Evolutionary conservation across 805 yeast genomes (phyloP).

Genomic region (Isabelozyma heimii): DNA sequence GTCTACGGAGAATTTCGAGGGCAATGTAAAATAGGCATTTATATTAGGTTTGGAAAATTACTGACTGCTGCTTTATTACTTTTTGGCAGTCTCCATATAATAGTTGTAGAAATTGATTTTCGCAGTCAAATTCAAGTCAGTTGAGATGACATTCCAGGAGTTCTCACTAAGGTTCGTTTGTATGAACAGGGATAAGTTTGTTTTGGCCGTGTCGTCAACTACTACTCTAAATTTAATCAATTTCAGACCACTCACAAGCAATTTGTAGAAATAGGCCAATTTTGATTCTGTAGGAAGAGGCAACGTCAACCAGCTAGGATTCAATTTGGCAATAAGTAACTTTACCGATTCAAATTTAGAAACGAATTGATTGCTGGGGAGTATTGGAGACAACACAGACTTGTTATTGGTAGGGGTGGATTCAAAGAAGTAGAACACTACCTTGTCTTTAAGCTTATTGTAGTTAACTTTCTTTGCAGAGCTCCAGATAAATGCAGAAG

Average conservation of each 20-base stretch:
- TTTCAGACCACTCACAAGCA: neutral
- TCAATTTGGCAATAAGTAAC: slow-evolving; percentile 35
- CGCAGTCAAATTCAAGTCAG: slow-evolving; percentile 24
- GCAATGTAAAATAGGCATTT: no score
- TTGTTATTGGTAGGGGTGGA: slow-evolving; percentile 87
- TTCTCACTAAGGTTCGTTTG: slow-evolving; percentile 17
- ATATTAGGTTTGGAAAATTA: no score
- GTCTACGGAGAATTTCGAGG: no score
- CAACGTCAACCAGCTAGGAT: slow-evolving; percentile 35
- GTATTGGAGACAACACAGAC: slow-evolving; percentile 59
- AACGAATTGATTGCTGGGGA: neutral
- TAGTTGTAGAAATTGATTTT: slow-evolving; percentile 28
- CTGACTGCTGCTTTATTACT: neutral
- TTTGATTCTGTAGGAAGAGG: slow-evolving; percentile 30
- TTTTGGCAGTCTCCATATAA: slow-evolving; percentile 10
- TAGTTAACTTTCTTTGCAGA: slow-evolving; percentile 12
- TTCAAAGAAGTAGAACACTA: slow-evolving; percentile 62
- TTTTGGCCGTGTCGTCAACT: neutral
- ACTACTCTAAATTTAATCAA: neutral
- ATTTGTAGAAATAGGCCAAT: slow-evolving; percentile 11
- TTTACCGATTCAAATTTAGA: slow-evolving; percentile 14
- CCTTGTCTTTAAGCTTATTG: slow-evolving; percentile 29
- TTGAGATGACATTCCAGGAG: slow-evolving; percentile 26
- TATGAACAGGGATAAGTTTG: slow-evolving; percentile 5
- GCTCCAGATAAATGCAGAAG: slow-evolving; percentile 5